These are phyloP conservation scores for Entomophthora muscae DNA, from an alignment of 371 early-diverging fungal species.

Conservation along the genomic window DNA sequence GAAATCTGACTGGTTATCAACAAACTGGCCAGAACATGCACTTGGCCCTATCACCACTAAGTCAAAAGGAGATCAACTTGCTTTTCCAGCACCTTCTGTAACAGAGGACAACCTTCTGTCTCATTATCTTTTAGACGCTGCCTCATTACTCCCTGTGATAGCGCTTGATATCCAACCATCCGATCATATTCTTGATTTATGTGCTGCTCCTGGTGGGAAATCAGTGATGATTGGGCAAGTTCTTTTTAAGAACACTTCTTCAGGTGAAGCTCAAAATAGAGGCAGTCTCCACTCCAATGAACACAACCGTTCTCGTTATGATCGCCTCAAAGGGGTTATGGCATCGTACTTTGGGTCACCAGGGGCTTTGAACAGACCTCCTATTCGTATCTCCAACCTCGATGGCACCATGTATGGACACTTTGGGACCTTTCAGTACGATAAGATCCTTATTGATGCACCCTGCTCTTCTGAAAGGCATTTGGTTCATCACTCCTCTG, in stretches of 20 bases:
- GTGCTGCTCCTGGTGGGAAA: constrained; percentile 55
- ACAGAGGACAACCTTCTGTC: background rate
- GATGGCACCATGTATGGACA: constrained; percentile 28
- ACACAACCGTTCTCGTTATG: background rate
- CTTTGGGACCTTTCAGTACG: constrained; percentile 26
- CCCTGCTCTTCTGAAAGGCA: constrained; percentile 63
- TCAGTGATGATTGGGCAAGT: constrained; percentile 11
- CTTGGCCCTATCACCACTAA: background rate
- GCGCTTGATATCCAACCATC: constrained; percentile 24
- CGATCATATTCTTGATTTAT: constrained; percentile 47
- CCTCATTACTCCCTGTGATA: constrained; percentile 36
- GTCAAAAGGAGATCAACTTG: background rate
- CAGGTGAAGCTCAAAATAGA: background rate
- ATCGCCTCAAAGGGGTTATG: background rate
- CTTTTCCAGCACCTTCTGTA: background rate
- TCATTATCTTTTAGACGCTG: constrained; percentile 44
- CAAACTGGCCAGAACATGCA: background rate
- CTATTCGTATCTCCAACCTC: constrained; percentile 26
- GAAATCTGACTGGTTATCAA: background rate
- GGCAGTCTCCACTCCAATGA: background rate
- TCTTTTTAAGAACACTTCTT: background rate
- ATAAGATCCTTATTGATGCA: constrained; percentile 50
- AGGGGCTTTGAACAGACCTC: background rate
- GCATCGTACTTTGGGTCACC: background rate
- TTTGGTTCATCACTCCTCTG: constrained; percentile 28